These are phyloP conservation scores for Venturia effusa DNA, from an alignment of 2,329 filamentous ascomycete species.

Conservation along the genomic window DNA sequence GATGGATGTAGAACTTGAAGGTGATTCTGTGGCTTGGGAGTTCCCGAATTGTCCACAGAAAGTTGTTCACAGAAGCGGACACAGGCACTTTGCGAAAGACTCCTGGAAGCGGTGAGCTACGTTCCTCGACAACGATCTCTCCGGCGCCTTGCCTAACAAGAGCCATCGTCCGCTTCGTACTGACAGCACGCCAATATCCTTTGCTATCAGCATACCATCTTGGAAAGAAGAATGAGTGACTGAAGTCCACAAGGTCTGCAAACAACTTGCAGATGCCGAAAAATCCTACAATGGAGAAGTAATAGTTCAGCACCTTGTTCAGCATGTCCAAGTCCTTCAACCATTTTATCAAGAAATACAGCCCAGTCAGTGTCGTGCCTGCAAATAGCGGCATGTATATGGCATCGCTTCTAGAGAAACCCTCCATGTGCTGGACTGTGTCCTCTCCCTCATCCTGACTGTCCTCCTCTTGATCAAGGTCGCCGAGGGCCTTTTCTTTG, in stretches of 20 bases:
- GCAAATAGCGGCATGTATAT: slow-evolving; percentile 76
- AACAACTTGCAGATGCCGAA: slow-evolving; percentile 64
- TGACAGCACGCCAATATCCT: slow-evolving; percentile 38
- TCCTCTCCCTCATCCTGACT: slow-evolving; percentile 45
- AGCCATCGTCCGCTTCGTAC: slow-evolving; percentile 22
- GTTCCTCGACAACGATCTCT: background rate
- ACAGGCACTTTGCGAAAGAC: slow-evolving; percentile 37
- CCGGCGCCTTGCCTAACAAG: slow-evolving; percentile 21
- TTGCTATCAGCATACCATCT: slow-evolving; percentile 45
- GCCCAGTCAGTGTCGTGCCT: slow-evolving; percentile 55
- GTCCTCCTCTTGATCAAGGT: slow-evolving; percentile 35
- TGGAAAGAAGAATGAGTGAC: slow-evolving; percentile 9
- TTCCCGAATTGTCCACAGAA: slow-evolving; percentile 40
- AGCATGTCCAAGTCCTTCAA: slow-evolving; percentile 70
- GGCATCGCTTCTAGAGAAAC: slow-evolving; percentile 65
- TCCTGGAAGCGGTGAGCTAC: slow-evolving; percentile 42
- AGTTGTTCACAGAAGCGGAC: slow-evolving; percentile 21
- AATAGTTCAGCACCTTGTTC: slow-evolving; percentile 72
- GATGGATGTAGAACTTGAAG: slow-evolving; percentile 43
- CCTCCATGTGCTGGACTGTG: slow-evolving; percentile 50
- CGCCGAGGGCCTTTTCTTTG: slow-evolving; percentile 26
- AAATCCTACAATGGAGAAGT: slow-evolving; percentile 73
- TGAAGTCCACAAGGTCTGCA: slow-evolving; percentile 53
- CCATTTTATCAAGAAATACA: slow-evolving; percentile 87
- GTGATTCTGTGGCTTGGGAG: slow-evolving; percentile 39